Evolutionary conservation across 2,329 filamentous ascomycete genomes (phyloP).

Genomic region (Paracoccidioides brasiliensis): DNA sequence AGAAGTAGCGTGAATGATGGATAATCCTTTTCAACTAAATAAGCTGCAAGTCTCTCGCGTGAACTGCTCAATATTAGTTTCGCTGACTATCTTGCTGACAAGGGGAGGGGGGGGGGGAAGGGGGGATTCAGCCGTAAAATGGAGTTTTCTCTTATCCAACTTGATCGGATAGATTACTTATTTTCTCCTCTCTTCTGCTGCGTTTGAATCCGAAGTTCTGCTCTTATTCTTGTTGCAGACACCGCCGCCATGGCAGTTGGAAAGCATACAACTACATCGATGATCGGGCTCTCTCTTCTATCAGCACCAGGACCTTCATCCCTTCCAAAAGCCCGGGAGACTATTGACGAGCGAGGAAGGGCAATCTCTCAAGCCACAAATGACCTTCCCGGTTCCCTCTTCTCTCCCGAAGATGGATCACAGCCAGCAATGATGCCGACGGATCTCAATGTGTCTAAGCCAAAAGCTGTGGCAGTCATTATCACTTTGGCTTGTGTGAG

Average conservation of each 20-base stretch:
- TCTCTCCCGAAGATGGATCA: not conserved
- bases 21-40: too few relatives aligned
- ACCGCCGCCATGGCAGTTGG: not conserved
- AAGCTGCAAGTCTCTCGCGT: too few relatives aligned
- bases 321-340: not conserved
- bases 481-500: slow-evolving; percentile 19
- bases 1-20: too few relatives aligned
- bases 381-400: not conserved
- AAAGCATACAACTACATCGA: not conserved
- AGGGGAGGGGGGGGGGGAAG: too few relatives aligned
- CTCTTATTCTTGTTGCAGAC: too few relatives aligned
- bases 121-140: too few relatives aligned
- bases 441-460: slow-evolving; percentile 5
- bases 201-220: too few relatives aligned
- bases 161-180: too few relatives aligned
- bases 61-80: too few relatives aligned
- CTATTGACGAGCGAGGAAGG: not conserved
- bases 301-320: not conserved
- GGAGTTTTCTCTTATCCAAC: too few relatives aligned
- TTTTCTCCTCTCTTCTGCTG: too few relatives aligned
- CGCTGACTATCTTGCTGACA: too few relatives aligned
- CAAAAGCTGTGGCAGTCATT: slow-evolving; percentile 12
- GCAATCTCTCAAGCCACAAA: not conserved
- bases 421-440: not conserved
- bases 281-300: not conserved